Evolutionary conservation across 345 rosid genomes (phyloP).

Genomic region (Salix suchowensis): DNA sequence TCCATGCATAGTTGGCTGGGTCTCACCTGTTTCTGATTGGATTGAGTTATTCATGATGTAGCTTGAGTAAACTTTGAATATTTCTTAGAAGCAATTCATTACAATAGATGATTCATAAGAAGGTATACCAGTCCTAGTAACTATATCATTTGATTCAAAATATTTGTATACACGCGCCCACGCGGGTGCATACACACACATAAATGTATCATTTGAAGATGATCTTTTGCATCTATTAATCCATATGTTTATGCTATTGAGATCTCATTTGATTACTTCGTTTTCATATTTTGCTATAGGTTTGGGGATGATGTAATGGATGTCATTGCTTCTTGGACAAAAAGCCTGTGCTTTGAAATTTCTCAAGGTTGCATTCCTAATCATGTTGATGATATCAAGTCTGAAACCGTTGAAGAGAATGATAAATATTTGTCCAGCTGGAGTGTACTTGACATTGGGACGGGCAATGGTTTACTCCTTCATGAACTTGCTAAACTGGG

Average conservation of each 20-base stretch:
- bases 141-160: background rate
- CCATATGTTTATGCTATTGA: background rate
- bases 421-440: slow-evolving; percentile 62
- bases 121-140: background rate
- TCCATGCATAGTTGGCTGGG: background rate
- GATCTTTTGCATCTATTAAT: no score
- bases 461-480: slow-evolving; percentile 94
- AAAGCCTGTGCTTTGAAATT: slow-evolving; percentile 60
- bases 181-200: no score
- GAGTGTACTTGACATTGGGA: slow-evolving; percentile 96
- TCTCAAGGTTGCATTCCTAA: slow-evolving; percentile 46
- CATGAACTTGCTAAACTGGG: slow-evolving; percentile 95
- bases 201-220: no score
- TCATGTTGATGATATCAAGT: slow-evolving; percentile 34
- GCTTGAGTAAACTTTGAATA: background rate
- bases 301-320: slow-evolving; percentile 97
- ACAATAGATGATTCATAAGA: background rate
- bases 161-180: no score
- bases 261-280: background rate
- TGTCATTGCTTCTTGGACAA: slow-evolving; percentile 81
- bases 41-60: background rate
- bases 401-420: slow-evolving; percentile 46
- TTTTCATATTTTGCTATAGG: slow-evolving; percentile 38
- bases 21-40: background rate
- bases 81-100: background rate